phyloP scores from a whole-genome alignment of 2,329 filamentous ascomycete species.

The Neonectria neomacrospora region DNA sequence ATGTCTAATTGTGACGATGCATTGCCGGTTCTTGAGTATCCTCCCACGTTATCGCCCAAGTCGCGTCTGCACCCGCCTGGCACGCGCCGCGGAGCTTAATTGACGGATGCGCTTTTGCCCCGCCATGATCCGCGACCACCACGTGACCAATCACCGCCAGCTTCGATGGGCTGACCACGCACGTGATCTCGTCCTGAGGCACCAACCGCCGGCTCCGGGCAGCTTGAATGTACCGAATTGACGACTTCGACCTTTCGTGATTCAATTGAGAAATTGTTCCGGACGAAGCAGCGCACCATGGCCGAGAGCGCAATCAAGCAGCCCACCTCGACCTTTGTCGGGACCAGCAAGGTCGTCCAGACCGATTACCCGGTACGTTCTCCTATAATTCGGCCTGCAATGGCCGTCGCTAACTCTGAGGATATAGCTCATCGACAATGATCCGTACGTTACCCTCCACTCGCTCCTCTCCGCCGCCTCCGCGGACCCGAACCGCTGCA shows the following conservation, averaged over 20 bases:
- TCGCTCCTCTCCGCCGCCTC: conserved; percentile 8
- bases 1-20: background rate
- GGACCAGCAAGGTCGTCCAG: conserved; percentile 76
- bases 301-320: conserved; percentile 54
- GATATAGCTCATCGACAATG: conserved; percentile 94
- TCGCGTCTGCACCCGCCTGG: conserved; percentile 29
- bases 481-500: conserved; percentile 12
- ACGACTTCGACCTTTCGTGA: conserved; percentile 42
- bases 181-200: conserved; percentile 50
- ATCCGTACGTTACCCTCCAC: conserved; percentile 74
- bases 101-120: conserved; percentile 26
- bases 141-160: conserved; percentile 32
- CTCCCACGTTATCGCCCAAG: background rate
- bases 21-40: background rate
- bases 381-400: conserved; percentile 27
- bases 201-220: conserved; percentile 32
- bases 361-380: conserved; percentile 86
- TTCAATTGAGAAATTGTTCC: conserved; percentile 45
- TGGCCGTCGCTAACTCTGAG: conserved; percentile 38
- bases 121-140: background rate
- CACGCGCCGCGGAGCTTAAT: conserved; percentile 45
- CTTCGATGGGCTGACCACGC: conserved; percentile 38
- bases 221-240: conserved; percentile 41
- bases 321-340: conserved; percentile 49
- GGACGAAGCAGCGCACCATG: conserved; percentile 50